Conservation (phyloP, 169 alveolate genomes). For the Eimeria praecox region DNA sequence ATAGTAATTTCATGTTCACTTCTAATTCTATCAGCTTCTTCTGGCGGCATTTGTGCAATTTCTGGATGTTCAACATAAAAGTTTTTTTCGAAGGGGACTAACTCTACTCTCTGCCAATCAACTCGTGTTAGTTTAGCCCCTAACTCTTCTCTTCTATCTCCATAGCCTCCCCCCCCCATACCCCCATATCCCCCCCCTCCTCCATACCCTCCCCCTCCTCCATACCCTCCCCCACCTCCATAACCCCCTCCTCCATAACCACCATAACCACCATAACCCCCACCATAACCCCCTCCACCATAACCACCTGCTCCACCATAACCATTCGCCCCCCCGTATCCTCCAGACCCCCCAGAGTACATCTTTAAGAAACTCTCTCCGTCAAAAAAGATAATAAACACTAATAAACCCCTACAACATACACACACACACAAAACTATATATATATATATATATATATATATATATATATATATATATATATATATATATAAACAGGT, state of each 20-base stretch:
- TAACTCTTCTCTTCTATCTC: conserved; percentile 23
- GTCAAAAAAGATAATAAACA: not conserved
- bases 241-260: conserved; percentile 54
- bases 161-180: conserved; percentile 50
- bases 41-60: conserved; percentile 88
- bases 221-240: conserved; percentile 35
- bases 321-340: conserved; percentile 59
- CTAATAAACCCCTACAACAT: not conserved
- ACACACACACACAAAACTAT: not conserved
- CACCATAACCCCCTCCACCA: no score
- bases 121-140: conserved; percentile 74
- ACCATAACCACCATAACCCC: conserved; percentile 38
- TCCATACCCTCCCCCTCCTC: conserved; percentile 66
- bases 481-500: no score
- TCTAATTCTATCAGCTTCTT: conserved; percentile 93
- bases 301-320: conserved; percentile 56
- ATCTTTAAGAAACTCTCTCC: not conserved
- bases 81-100: conserved; percentile 96
- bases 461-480: no score
- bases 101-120: conserved; percentile 91
- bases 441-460: no score
- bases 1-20: conserved; percentile 91
- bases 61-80: conserved; percentile 95
- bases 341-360: not conserved
- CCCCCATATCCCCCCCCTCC: conserved; percentile 35